These are phyloP conservation scores for Populus davidiana DNA, from an alignment of 345 rosid species.

Conservation along the genomic window DNA sequence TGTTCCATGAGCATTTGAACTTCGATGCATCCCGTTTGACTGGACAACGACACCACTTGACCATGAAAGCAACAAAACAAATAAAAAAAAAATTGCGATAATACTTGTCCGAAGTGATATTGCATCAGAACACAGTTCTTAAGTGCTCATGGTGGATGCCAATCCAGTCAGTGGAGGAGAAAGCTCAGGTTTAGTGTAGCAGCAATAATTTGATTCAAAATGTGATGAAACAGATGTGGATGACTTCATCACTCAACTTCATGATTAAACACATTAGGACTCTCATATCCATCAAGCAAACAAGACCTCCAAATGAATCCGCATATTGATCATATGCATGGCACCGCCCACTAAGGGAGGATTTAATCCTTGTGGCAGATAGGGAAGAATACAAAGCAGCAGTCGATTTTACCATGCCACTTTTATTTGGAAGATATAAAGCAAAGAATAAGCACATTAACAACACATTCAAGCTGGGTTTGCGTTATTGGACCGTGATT, in stretches of 20 bases:
- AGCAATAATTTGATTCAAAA: not conserved
- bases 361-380: constrained; percentile 1
- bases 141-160: not conserved
- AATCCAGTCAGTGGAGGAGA: not conserved
- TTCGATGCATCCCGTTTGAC: not conserved
- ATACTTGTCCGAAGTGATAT: not conserved
- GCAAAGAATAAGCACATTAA: constrained; percentile 30
- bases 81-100: not conserved
- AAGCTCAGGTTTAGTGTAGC: not conserved
- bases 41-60: not conserved
- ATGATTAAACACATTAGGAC: not conserved
- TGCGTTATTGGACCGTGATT: constrained; percentile 26
- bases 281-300: not conserved
- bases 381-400: constrained; percentile 23
- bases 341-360: not conserved
- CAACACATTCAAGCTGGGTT: constrained; percentile 20
- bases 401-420: constrained; percentile 10
- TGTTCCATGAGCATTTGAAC: not conserved
- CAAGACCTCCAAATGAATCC: not conserved
- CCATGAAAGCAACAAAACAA: not conserved
- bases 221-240: not conserved
- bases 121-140: not conserved
- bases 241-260: not conserved
- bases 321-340: not conserved
- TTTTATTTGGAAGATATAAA: constrained; percentile 22